A percentile compares a stretch with the other conserved stretches of the same genome.
Evolutionary conservation across 257 asterid genomes (phyloP).

Genomic region (Gardenia jasminoides): DNA sequence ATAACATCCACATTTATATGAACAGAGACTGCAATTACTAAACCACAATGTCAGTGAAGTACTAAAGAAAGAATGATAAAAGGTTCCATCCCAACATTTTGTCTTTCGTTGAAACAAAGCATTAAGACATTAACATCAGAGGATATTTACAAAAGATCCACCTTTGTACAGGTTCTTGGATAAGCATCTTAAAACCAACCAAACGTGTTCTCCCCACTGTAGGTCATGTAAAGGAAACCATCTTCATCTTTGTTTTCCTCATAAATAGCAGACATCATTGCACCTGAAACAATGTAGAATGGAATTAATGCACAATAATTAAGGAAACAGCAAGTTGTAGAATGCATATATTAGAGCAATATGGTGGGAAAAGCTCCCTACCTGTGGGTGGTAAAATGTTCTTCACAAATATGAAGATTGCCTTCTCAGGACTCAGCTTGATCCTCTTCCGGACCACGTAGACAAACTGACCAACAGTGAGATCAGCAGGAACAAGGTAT

Average conservation of each 20-base stretch:
- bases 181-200: conserved; percentile 23
- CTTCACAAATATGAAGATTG: conserved; percentile 43
- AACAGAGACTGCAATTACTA: too few relatives aligned
- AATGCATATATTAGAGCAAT: background rate
- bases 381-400: conserved; percentile 48
- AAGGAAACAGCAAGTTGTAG: too few relatives aligned
- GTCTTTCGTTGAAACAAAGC: background rate
- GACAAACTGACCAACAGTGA: conserved; percentile 48
- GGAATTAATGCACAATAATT: background rate
- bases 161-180: background rate
- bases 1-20: too few relatives aligned
- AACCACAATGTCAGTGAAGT: too few relatives aligned
- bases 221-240: conserved; percentile 76
- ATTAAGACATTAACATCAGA: background rate
- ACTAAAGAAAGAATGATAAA: too few relatives aligned
- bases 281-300: conserved; percentile 42
- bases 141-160: background rate
- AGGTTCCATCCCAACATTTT: background rate
- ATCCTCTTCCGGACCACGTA: conserved; percentile 48
- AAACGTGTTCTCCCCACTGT: conserved; percentile 80
- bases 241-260: conserved; percentile 80
- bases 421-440: conserved; percentile 43
- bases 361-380: background rate
- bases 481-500: conserved; percentile 47
- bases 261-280: conserved; percentile 74